Percentiles rank a stretch among this genome's conserved stretches.
phyloP scores from a whole-genome alignment of 2,329 filamentous ascomycete species.

The Nannizziopsis arthrosporioides region DNA sequence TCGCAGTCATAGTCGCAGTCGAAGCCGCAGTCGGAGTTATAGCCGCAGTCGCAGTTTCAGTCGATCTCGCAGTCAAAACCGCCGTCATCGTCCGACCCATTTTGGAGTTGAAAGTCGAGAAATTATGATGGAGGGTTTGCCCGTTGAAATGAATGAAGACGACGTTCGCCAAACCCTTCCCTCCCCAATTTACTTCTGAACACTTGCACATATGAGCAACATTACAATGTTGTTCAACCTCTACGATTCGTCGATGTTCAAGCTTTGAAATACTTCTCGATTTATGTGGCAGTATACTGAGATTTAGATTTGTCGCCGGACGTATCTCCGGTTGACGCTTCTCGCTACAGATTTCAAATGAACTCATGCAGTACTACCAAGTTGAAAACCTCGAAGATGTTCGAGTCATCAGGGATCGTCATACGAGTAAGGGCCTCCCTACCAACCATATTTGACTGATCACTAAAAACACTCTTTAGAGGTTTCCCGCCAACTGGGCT shows the following conservation, averaged over 20 bases:
- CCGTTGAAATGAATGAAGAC: constrained; percentile 40
- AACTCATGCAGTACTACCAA: constrained; percentile 42
- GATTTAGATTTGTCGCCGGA: constrained; percentile 27
- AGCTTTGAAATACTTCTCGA: neutral
- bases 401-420: constrained; percentile 46
- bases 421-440: constrained; percentile 38
- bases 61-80: constrained; percentile 21
- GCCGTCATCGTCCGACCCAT: constrained; percentile 28
- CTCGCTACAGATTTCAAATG: constrained; percentile 43
- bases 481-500: constrained; percentile 45
- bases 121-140: constrained; percentile 41
- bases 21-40: constrained; percentile 22
- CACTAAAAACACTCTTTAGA: constrained; percentile 27
- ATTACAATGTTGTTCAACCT: constrained; percentile 4
- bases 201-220: constrained; percentile 10
- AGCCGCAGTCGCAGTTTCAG: constrained; percentile 23
- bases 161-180: constrained; percentile 36
- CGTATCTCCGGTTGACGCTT: constrained; percentile 23
- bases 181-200: constrained; percentile 9
- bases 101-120: constrained; percentile 38
- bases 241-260: neutral
- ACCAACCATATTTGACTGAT: neutral
- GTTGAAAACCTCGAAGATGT: constrained; percentile 46
- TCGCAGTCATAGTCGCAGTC: constrained; percentile 27
- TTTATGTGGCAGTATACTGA: constrained; percentile 28